Percentiles rank a stretch among this genome's conserved stretches.
These are phyloP conservation scores for Geum urbanum DNA, from an alignment of 306 rosid genomes.

Conservation along the genomic window DNA sequence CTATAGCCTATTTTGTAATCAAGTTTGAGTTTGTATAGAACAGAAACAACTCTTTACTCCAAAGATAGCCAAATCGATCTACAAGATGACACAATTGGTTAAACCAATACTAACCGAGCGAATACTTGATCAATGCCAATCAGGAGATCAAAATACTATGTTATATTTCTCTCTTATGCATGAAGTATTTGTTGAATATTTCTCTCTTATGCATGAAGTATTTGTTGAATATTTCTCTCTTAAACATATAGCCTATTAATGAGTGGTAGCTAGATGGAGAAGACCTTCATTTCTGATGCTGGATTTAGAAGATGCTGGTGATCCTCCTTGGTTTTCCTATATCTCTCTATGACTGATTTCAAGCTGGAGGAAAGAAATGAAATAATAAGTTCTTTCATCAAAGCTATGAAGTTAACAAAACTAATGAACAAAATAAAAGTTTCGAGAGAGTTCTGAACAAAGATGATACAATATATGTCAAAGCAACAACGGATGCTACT, in stretches of 20 bases:
- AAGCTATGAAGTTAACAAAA: background rate
- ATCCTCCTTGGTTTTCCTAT: slow-evolving; percentile 51
- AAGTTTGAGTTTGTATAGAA: background rate
- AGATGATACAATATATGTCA: background rate
- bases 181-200: background rate
- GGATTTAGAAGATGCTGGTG: slow-evolving; percentile 45
- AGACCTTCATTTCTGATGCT: slow-evolving; percentile 66
- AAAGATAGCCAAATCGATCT: background rate
- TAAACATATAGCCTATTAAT: background rate
- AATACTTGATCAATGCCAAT: slow-evolving; percentile 6
- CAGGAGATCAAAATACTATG: background rate
- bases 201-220: background rate
- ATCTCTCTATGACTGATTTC: slow-evolving; percentile 55
- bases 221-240: no score
- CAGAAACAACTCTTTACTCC: background rate
- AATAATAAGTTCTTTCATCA: slow-evolving; percentile 8
- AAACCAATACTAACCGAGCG: background rate
- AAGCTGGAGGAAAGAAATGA: slow-evolving; percentile 45
- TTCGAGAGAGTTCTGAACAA: background rate
- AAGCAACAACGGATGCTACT: background rate
- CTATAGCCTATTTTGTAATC: background rate
- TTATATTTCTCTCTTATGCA: background rate
- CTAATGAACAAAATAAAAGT: background rate
- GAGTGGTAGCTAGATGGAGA: slow-evolving; percentile 16
- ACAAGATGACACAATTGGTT: background rate